Conservation (phyloP, 495 filamentous ascomycete species). For the Xylaria longipes region DNA sequence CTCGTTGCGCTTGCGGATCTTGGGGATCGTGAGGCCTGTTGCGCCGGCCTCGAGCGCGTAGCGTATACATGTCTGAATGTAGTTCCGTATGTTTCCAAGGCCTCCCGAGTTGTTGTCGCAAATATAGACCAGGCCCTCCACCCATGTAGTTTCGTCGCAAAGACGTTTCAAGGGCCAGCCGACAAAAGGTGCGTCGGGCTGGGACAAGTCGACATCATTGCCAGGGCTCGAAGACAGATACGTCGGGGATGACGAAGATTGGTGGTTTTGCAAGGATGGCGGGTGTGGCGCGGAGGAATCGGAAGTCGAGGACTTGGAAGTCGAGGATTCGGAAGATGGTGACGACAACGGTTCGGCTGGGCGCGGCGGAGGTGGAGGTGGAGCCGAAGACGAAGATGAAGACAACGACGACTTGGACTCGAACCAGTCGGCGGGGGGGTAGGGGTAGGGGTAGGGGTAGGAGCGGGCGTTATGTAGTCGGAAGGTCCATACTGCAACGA, state of each 20-base stretch:
- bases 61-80: conserved; percentile 58
- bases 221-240: conserved; percentile 19
- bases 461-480: conserved; percentile 26
- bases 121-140: conserved; percentile 51
- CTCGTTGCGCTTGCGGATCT: conserved; percentile 47
- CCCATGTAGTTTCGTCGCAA: conserved; percentile 52
- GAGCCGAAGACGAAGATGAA: not conserved
- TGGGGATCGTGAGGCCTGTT: conserved; percentile 51
- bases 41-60: conserved; percentile 60
- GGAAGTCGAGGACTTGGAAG: conserved; percentile 7
- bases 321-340: conserved; percentile 22
- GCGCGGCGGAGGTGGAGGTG: not conserved
- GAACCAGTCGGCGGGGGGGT: conserved; percentile 32
- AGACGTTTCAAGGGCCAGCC: conserved; percentile 55
- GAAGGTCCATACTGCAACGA: conserved; percentile 38
- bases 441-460: conserved; percentile 26
- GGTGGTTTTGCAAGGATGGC: not conserved
- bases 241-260: not conserved
- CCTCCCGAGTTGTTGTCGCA: conserved; percentile 62
- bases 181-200: conserved; percentile 52
- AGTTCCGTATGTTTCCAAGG: conserved; percentile 60
- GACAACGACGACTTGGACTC: conserved; percentile 28
- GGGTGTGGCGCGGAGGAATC: conserved; percentile 15
- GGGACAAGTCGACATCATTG: conserved; percentile 37
- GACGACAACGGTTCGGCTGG: conserved; percentile 27